phyloP scores from a whole-genome alignment of 768 basidiomycete genomes.

The Lentinula lateritia region DNA sequence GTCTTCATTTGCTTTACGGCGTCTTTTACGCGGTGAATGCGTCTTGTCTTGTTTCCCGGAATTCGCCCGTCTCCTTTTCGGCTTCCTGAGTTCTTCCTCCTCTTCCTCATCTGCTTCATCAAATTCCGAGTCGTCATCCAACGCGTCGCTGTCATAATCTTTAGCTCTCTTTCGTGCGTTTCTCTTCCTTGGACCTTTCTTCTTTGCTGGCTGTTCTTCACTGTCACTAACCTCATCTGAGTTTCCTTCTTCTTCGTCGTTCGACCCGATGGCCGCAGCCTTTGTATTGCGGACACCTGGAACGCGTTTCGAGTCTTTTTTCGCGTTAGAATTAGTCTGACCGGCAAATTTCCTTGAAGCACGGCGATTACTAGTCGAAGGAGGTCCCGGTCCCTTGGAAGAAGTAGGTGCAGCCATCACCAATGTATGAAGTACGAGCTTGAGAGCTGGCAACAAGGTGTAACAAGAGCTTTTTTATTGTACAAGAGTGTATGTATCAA shows the following conservation, averaged over 20 bases:
- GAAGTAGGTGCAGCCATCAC: not conserved
- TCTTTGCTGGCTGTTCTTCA: not conserved
- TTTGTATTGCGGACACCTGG: not conserved
- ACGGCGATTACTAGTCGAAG: not conserved
- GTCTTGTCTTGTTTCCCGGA: constrained; percentile 12
- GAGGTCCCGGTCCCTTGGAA: not conserved
- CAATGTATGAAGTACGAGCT: too few relatives aligned
- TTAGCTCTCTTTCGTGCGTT: not conserved
- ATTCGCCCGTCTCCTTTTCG: constrained; percentile 17
- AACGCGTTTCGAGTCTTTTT: not conserved
- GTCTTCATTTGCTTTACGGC: constrained; percentile 24
- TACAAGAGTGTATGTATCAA: too few relatives aligned
- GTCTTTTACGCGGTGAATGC: constrained; percentile 21
- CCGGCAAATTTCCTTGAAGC: not conserved
- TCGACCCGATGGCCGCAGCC: not conserved
- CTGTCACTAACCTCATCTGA: not conserved
- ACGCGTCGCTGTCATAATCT: constrained; percentile 36
- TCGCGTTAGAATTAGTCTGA: not conserved
- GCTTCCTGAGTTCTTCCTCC: constrained; percentile 15
- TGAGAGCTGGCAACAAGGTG: too few relatives aligned
- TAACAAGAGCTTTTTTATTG: too few relatives aligned
- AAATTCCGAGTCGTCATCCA: constrained; percentile 29
- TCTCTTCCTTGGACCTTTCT: not conserved
- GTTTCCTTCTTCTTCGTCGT: not conserved
- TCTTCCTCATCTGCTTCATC: not conserved